These are phyloP conservation scores for Talaromyces proteolyticus DNA, from an alignment of 495 filamentous ascomycete genomes.

Conservation along the genomic window DNA sequence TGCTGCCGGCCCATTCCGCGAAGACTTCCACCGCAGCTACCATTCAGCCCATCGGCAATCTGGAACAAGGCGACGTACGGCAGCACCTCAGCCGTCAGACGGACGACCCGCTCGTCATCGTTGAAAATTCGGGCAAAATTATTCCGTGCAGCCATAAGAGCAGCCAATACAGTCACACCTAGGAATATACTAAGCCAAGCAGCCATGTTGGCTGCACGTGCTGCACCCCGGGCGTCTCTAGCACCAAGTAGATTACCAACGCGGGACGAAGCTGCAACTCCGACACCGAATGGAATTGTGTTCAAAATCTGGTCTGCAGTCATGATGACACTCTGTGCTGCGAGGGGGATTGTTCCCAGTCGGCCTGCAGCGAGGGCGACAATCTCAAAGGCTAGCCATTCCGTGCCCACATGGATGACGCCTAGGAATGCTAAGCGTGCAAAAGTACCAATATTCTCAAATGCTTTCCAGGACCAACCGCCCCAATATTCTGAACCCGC, in stretches of 20 bases:
- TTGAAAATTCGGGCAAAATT: constrained; percentile 83
- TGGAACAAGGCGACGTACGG: constrained; percentile 92
- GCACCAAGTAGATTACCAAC: constrained; percentile 82
- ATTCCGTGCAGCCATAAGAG: constrained; percentile 69
- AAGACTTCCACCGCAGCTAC: constrained; percentile 75
- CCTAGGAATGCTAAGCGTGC: constrained; percentile 71
- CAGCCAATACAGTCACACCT: constrained; percentile 61
- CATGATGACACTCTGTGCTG: constrained; percentile 91
- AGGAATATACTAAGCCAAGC: constrained; percentile 67
- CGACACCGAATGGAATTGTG: constrained; percentile 87
- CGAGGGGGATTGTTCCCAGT: constrained; percentile 76
- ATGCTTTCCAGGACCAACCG: constrained; percentile 61
- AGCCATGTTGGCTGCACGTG: constrained; percentile 69
- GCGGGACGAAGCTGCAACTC: constrained; percentile 74
- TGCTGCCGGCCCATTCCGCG: constrained; percentile 87
- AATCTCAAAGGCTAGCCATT: constrained; percentile 97
- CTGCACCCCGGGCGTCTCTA: constrained; percentile 59
- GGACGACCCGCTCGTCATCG: constrained; percentile 67
- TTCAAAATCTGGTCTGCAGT: constrained; percentile 90
- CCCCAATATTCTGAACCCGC: constrained; percentile 78
- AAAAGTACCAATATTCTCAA: constrained; percentile 66
- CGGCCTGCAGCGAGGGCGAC: constrained; percentile 84
- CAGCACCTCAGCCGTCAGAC: constrained; percentile 73
- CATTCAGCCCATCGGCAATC: constrained; percentile 85
- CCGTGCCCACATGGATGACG: constrained; percentile 83